A percentile compares a stretch with the other conserved stretches of the same genome.
Evolutionary conservation across 1,284 basidiomycete species (phyloP).

Genomic region (Stygiomarasmius scandens): DNA sequence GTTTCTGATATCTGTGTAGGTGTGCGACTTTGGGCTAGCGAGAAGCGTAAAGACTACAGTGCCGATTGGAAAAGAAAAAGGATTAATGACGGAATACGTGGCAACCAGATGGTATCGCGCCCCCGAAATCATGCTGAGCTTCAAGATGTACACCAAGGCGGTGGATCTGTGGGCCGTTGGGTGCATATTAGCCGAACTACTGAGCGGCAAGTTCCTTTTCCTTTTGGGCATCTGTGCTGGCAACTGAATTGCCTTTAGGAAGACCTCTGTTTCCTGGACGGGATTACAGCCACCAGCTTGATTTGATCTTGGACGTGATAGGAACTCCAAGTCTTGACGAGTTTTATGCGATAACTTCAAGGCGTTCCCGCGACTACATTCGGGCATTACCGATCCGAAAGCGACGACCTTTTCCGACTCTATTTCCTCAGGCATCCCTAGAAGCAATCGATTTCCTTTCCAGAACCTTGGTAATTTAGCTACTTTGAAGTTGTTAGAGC

Average conservation of each 20-base stretch:
- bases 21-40: constrained; percentile 91
- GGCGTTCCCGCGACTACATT: constrained; percentile 85
- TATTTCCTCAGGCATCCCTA: constrained; percentile 73
- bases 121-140: constrained; percentile 89
- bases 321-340: constrained; percentile 85
- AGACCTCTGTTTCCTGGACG: constrained; percentile 86
- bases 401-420: constrained; percentile 56
- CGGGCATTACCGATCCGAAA: constrained; percentile 75
- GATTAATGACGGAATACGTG: constrained; percentile 85
- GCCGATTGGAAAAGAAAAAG: constrained; percentile 82
- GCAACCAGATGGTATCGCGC: constrained; percentile 86
- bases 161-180: constrained; percentile 89
- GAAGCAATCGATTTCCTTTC: constrained; percentile 84
- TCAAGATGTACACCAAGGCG: constrained; percentile 83
- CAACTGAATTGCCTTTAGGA: constrained; percentile 40
- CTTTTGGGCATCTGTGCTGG: neutral
- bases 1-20: constrained; percentile 45
- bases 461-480: constrained; percentile 69
- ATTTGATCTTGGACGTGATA: constrained; percentile 87
- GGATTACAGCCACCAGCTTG: constrained; percentile 87
- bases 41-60: constrained; percentile 85
- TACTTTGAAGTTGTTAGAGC: constrained; percentile 6
- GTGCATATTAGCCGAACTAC: constrained; percentile 88
- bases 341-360: constrained; percentile 84
- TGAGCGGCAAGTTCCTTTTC: constrained; percentile 30